Evolutionary conservation across 768 basidiomycete species (phyloP), one percentile per base, ranked within the genome.

Genomic region (Tulasnella sp.): DNA sequence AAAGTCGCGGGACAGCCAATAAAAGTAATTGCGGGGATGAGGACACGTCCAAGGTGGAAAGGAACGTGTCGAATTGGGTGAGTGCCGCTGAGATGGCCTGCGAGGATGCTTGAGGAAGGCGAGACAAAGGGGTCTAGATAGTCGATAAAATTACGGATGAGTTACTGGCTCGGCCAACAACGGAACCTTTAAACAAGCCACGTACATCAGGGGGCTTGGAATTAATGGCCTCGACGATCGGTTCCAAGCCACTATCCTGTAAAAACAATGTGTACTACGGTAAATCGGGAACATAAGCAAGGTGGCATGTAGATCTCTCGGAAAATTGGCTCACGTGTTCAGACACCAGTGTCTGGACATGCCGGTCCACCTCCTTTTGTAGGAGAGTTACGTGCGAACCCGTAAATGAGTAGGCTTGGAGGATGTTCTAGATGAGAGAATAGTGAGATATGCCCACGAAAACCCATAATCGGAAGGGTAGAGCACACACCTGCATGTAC

Each of bases 1-100:
- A 81, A 25, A 93, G 69, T 9, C 73, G 71, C 29, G 84, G 81
- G 0, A 82, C 76, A 0, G 80, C 76, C 11, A 98, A 77, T 29
- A 82, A 79, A 0, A 84, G 74, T 0, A 98, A 79, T 2, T 88
- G 82, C 0, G 86, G 81, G 0, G 88, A 84, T 12, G 87, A 80
- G 12, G 88, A 78, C 52, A 71, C 83, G 62, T 88, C 86, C 25
- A 81, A 74, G 1, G 81, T 79, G 4, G 88, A 84, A 2, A 98
- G 80, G 86, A 92, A 98, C 1, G 73, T 66, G 0, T 91, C 84
- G 70, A 98, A 96, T 40, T 72, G 73, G 14, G 70, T 74, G 8
- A 96, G 75, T 0, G 86, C 74, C 6, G 68, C 62, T 48, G 83
- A 76, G 37, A 97, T 74, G 9, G 78, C 72, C 9, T 77, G 65